Conservation (phyloP, 2,329 filamentous ascomycete genomes). For the Penicillium sp. region DNA sequence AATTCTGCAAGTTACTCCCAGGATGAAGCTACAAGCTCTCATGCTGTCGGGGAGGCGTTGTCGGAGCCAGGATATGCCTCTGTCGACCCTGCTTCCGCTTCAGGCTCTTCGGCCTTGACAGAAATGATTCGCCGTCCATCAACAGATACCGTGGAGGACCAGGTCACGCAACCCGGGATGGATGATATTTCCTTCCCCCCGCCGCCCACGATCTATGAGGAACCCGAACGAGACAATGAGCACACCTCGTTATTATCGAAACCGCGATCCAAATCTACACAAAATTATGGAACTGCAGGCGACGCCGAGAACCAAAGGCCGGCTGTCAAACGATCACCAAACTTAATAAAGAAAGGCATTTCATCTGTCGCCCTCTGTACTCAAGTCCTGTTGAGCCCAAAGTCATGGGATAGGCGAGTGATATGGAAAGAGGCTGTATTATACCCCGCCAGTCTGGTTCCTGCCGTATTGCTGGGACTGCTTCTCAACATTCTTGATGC, state of each 20-base stretch:
- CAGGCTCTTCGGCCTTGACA: slow-evolving; percentile 48
- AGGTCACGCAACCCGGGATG: slow-evolving; percentile 11
- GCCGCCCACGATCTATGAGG: slow-evolving; percentile 17
- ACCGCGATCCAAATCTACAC: slow-evolving; percentile 25
- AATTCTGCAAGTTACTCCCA: slow-evolving; percentile 3
- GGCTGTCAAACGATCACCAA: slow-evolving; percentile 8
- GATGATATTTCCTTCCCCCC: slow-evolving; percentile 16
- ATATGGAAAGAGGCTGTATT: slow-evolving; percentile 65
- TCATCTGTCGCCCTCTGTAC: slow-evolving; percentile 21
- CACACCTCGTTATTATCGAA: slow-evolving; percentile 36
- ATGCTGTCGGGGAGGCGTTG: slow-evolving; percentile 6
- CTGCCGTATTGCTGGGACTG: slow-evolving; percentile 82
- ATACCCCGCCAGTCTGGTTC: slow-evolving; percentile 68
- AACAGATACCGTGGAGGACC: slow-evolving; percentile 22
- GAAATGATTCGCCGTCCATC: slow-evolving; percentile 48
- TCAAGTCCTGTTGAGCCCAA: slow-evolving; percentile 55
- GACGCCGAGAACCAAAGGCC: slow-evolving; percentile 32
- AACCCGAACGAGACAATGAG: slow-evolving; percentile 33
- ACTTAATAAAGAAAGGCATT: slow-evolving; percentile 14
- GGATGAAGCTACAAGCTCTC: slow-evolving; percentile 17
- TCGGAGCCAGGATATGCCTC: slow-evolving; percentile 15
- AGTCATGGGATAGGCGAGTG: slow-evolving; percentile 66
- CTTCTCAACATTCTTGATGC: slow-evolving; percentile 92
- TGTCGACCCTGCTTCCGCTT: slow-evolving; percentile 27
- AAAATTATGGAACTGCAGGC: slow-evolving; percentile 28